These are phyloP conservation scores for Stevia rebaudiana DNA, from an alignment of 140 eudicot genomes.

Conservation along the genomic window DNA sequence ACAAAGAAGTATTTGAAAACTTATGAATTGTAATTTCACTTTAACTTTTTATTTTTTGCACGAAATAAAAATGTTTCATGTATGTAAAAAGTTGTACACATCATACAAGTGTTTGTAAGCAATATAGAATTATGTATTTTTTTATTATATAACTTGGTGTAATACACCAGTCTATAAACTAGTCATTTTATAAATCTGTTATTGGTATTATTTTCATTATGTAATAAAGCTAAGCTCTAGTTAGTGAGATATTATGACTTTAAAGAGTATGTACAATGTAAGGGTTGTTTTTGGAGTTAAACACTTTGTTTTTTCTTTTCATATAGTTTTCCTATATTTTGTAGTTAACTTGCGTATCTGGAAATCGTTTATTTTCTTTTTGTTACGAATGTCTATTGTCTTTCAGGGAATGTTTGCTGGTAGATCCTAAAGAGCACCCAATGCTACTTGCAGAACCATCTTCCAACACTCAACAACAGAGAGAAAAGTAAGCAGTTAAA, in stretches of 20 bases:
- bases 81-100: too few relatives aligned
- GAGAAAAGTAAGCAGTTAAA: constrained; percentile 74
- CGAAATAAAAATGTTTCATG: too few relatives aligned
- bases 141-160: too few relatives aligned
- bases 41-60: too few relatives aligned
- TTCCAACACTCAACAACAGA: constrained; percentile 76
- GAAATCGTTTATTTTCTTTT: constrained; percentile 7
- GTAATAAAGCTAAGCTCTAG: neutral
- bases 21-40: too few relatives aligned
- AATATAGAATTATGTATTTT: too few relatives aligned
- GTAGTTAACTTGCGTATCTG: neutral
- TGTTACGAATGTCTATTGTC: constrained; percentile 5
- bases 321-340: neutral
- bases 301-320: neutral
- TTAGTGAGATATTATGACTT: neutral
- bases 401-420: constrained; percentile 77
- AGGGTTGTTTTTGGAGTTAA: neutral
- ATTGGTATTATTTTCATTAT: neutral
- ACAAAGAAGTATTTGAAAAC: too few relatives aligned
- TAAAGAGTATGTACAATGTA: neutral
- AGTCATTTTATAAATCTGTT: too few relatives aligned
- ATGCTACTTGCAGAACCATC: constrained; percentile 94
- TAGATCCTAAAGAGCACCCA: constrained; percentile 97
- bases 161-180: too few relatives aligned
- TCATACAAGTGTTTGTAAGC: too few relatives aligned